Conservation (phyloP, 2,329 filamentous ascomycete species). For the Epichloe scottii region DNA sequence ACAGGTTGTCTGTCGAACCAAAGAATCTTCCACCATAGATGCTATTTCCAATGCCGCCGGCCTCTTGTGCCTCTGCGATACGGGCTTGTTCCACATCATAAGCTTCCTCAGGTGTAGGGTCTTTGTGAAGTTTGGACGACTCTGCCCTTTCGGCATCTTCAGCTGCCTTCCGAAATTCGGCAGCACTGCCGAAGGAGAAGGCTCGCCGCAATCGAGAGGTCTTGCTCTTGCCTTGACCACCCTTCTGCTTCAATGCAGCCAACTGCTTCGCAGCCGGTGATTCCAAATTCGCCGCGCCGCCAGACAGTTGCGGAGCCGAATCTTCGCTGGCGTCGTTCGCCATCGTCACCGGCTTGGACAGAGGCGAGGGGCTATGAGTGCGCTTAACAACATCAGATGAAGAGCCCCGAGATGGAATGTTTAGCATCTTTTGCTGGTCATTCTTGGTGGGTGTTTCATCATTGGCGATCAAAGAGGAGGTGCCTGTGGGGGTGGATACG, state of each 20-base stretch:
- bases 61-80: slow-evolving; percentile 88
- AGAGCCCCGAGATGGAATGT: slow-evolving; percentile 48
- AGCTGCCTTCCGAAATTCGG: slow-evolving; percentile 70
- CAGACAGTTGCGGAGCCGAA: slow-evolving; percentile 23
- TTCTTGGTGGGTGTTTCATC: slow-evolving; percentile 35
- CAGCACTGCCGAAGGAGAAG: slow-evolving; percentile 92
- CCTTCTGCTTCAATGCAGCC: slow-evolving; percentile 75
- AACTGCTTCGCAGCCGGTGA: slow-evolving; percentile 77
- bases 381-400: slow-evolving; percentile 56
- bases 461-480: slow-evolving; percentile 36
- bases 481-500: slow-evolving; percentile 37
- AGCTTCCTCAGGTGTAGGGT: slow-evolving; percentile 48
- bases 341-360: slow-evolving; percentile 60
- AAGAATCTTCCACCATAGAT: slow-evolving; percentile 89
- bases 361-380: slow-evolving; percentile 54
- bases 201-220: slow-evolving; percentile 75
- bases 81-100: slow-evolving; percentile 81
- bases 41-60: slow-evolving; percentile 76
- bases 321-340: slow-evolving; percentile 37
- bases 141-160: slow-evolving; percentile 25
- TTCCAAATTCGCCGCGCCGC: slow-evolving; percentile 26
- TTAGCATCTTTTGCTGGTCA: slow-evolving; percentile 43
- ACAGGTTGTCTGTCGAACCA: slow-evolving; percentile 87
- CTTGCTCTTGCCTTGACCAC: slow-evolving; percentile 67
- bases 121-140: slow-evolving; percentile 50